Evolutionary conservation across 2,329 filamentous ascomycete genomes (phyloP).

Genomic region (Neopestalotiopsis sp.): DNA sequence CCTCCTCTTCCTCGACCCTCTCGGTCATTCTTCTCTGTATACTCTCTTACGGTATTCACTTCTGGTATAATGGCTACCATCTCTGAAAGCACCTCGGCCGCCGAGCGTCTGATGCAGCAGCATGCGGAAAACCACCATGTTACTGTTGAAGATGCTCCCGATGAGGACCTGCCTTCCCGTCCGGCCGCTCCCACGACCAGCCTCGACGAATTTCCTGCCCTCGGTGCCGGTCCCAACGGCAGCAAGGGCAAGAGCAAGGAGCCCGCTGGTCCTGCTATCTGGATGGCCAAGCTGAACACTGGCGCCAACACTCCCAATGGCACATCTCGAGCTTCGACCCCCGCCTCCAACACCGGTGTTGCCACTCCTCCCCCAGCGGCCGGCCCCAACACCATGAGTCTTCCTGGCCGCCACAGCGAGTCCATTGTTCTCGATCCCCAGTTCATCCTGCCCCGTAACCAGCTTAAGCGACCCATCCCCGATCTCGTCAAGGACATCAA

Average conservation of each 20-base stretch:
- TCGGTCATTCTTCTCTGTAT: constrained; percentile 22
- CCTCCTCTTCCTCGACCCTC: constrained; percentile 6
- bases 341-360: constrained; percentile 60
- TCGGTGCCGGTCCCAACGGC: constrained; percentile 61
- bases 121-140: constrained; percentile 63
- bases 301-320: constrained; percentile 62
- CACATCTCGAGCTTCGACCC: constrained; percentile 66
- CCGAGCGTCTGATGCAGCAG: constrained; percentile 69
- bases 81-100: constrained; percentile 51
- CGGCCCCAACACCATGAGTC: constrained; percentile 65
- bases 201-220: constrained; percentile 89
- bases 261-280: constrained; percentile 70
- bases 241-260: constrained; percentile 61
- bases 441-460: constrained; percentile 75
- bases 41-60: constrained; percentile 17
- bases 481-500: constrained; percentile 93
- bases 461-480: constrained; percentile 83
- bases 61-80: constrained; percentile 47
- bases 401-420: constrained; percentile 85
- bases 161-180: constrained; percentile 76
- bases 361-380: constrained; percentile 46
- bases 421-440: constrained; percentile 75
- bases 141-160: constrained; percentile 80
- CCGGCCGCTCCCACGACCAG: constrained; percentile 70
- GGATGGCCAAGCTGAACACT: constrained; percentile 64